Evolutionary conservation across 1,284 basidiomycete genomes (phyloP).

Genomic region (Meripilus lineatus): DNA sequence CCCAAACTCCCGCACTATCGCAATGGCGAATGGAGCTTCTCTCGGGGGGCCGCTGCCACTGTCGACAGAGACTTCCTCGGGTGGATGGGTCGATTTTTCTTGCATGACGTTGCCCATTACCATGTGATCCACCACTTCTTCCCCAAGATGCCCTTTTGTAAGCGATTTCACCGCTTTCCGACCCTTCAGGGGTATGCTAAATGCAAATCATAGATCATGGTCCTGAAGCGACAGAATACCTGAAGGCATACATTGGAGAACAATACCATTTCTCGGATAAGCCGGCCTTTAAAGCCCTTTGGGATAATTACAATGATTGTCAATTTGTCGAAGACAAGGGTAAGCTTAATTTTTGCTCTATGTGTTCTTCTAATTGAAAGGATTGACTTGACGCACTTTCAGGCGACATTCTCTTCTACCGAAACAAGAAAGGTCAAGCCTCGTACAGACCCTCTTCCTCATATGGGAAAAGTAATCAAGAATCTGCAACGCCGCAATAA

Average conservation of each 20-base stretch:
- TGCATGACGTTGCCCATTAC: constrained; percentile 35
- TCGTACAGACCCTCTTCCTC: too few relatives aligned
- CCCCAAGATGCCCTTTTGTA: constrained; percentile 24
- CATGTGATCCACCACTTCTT: constrained; percentile 32
- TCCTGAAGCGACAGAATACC: constrained; percentile 44
- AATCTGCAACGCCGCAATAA: too few relatives aligned
- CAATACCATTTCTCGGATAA: constrained; percentile 46
- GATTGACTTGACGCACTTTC: constrained; percentile 18
- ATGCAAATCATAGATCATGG: constrained; percentile 33
- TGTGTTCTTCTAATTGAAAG: background rate
- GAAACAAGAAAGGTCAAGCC: constrained; percentile 52
- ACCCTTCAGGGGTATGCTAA: background rate
- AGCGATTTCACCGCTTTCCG: constrained; percentile 2
- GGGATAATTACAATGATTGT: constrained; percentile 55
- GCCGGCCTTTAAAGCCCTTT: constrained; percentile 47
- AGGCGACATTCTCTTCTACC: constrained; percentile 60
- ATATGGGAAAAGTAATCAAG: too few relatives aligned
- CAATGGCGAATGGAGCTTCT: constrained; percentile 43
- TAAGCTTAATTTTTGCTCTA: constrained; percentile 11
- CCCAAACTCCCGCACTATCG: constrained; percentile 26
- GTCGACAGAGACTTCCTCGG: constrained; percentile 52
- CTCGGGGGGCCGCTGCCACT: constrained; percentile 55
- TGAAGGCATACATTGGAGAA: constrained; percentile 48
- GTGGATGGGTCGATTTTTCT: constrained; percentile 35
- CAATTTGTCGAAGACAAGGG: constrained; percentile 68